phyloP scores from a whole-genome alignment of 345 rosid species.

The Aurinia saxatilis region DNA sequence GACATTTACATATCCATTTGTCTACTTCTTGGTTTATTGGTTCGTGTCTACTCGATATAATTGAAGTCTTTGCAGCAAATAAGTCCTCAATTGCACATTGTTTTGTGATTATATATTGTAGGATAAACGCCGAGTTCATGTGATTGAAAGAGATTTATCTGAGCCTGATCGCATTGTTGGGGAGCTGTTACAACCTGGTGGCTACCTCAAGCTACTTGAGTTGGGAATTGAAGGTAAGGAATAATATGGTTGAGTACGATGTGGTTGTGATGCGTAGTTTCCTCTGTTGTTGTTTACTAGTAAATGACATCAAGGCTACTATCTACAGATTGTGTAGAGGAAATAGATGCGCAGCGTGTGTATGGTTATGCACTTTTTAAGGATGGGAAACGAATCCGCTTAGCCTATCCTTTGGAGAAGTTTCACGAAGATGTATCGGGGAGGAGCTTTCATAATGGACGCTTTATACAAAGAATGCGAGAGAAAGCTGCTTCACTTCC shows the following conservation, averaged over 20 bases:
- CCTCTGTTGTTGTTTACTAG: too few relatives aligned
- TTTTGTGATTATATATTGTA: slow-evolving; percentile 8
- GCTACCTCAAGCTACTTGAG: slow-evolving; percentile 65
- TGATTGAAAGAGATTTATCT: slow-evolving; percentile 60
- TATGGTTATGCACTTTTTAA: slow-evolving; percentile 50
- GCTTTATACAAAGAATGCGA: slow-evolving; percentile 46
- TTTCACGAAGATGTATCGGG: slow-evolving; percentile 43
- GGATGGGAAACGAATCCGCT: slow-evolving; percentile 33
- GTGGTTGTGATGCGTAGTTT: too few relatives aligned
- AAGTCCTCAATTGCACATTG: too few relatives aligned
- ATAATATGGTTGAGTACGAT: not conserved
- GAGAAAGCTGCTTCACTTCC: slow-evolving; percentile 43
- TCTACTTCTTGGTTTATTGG: too few relatives aligned
- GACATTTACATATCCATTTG: too few relatives aligned
- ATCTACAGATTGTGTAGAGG: slow-evolving; percentile 52
- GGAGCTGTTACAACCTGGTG: slow-evolving; percentile 70
- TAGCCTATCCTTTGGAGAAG: slow-evolving; percentile 45
- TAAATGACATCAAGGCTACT: too few relatives aligned
- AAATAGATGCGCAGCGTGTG: slow-evolving; percentile 46
- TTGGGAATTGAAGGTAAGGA: slow-evolving; percentile 75
- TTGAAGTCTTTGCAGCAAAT: too few relatives aligned
- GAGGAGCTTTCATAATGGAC: slow-evolving; percentile 48
- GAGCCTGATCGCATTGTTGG: slow-evolving; percentile 80
- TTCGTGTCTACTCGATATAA: too few relatives aligned
- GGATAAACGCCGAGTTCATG: slow-evolving; percentile 67